Conservation (phyloP, 2,329 filamentous ascomycete species). For the Diplodia mutila region DNA sequence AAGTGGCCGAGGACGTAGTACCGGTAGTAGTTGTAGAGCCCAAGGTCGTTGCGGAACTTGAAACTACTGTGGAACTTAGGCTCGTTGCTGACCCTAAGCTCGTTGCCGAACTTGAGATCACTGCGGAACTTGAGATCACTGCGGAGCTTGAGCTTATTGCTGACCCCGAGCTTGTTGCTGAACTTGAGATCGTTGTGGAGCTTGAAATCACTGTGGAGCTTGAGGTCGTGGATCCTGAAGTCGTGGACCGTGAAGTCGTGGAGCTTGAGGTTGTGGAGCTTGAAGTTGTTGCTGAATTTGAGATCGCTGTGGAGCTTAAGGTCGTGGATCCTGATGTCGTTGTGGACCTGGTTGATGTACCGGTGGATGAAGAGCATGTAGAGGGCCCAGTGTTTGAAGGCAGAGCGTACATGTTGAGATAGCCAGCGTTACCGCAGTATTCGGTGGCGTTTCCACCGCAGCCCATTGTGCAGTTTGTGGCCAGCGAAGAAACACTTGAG, state of each 20-base stretch:
- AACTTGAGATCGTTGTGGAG: too few relatives aligned
- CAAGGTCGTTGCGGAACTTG: background rate
- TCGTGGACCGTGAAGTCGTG: background rate
- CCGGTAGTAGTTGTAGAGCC: background rate
- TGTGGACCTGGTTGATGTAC: background rate
- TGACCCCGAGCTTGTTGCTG: too few relatives aligned
- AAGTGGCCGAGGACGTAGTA: background rate
- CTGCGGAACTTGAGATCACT: background rate
- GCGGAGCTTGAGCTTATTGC: too few relatives aligned
- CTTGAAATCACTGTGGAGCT: background rate
- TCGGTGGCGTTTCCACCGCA: constrained; percentile 35
- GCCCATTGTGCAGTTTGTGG: constrained; percentile 34
- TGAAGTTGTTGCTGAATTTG: background rate
- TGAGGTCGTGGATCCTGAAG: background rate
- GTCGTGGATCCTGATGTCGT: background rate
- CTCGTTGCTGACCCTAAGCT: too few relatives aligned
- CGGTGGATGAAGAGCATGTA: background rate
- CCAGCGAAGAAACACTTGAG: constrained; percentile 27
- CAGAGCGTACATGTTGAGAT: constrained; percentile 34
- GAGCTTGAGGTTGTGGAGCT: background rate
- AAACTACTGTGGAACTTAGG: too few relatives aligned
- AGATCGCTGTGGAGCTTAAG: background rate
- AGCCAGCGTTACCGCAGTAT: constrained; percentile 36
- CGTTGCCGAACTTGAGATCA: too few relatives aligned
- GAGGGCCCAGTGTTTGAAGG: background rate